A percentile compares a stretch with the other conserved stretches of the same genome.
Conservation (phyloP, 2,329 filamentous ascomycete genomes). For the Neonectria hederae region DNA sequence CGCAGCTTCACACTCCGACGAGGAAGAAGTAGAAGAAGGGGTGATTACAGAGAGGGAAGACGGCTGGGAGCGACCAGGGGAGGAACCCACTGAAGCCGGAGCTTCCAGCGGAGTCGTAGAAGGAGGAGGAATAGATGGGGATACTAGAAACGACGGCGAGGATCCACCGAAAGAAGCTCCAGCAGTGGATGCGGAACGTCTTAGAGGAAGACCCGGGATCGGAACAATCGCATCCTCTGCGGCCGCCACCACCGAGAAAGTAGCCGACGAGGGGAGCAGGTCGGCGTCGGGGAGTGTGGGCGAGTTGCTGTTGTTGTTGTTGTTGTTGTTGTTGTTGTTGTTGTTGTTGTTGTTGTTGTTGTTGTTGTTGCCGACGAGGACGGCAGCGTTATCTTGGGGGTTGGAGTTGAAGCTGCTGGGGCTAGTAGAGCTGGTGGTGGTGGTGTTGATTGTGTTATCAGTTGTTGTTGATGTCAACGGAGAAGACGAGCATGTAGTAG, state of each 20-base stretch:
- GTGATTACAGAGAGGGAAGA: neutral
- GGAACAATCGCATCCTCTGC: conserved; percentile 19
- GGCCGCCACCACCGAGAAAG: conserved; percentile 20
- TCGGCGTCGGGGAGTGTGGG: neutral
- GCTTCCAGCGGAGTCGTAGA: conserved; percentile 10
- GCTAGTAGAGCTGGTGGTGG: neutral
- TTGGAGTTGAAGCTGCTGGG: neutral
- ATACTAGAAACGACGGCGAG: conserved; percentile 28
- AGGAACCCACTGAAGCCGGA: neutral
- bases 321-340: conserved; percentile 5
- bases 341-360: conserved; percentile 8
- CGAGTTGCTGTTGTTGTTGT: conserved; percentile 4
- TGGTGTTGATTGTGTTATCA: neutral
- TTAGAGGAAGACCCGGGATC: conserved; percentile 21
- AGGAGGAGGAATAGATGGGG: conserved; percentile 4
- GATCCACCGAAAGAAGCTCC: conserved; percentile 37
- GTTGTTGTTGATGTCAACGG: neutral
- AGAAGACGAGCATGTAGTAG: neutral
- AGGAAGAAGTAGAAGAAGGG: neutral
- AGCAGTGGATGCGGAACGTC: conserved; percentile 12
- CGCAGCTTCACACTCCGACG: neutral
- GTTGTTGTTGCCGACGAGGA: neutral
- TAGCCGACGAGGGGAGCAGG: neutral
- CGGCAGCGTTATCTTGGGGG: neutral
- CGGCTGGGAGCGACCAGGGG: neutral